Evolutionary conservation across 2,329 filamentous ascomycete genomes (phyloP).

Genomic region (Penicillium sp.): DNA sequence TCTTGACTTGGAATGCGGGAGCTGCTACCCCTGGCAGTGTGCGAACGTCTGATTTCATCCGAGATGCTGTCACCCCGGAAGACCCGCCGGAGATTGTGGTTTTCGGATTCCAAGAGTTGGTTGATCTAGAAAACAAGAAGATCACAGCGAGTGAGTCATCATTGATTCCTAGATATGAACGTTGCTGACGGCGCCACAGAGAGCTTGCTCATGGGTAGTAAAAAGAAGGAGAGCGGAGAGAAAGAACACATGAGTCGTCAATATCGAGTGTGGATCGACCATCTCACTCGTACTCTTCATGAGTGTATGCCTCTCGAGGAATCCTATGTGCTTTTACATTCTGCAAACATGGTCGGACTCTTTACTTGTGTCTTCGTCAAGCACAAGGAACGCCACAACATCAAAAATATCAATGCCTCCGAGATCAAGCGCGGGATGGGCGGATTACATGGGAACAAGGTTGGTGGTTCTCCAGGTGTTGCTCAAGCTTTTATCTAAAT

Average conservation of each 20-base stretch:
- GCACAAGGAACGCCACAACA: conserved; percentile 67
- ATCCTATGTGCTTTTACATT: conserved; percentile 81
- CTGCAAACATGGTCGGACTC: conserved; percentile 82
- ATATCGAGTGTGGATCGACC: conserved; percentile 94
- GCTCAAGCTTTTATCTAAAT: conserved; percentile 8
- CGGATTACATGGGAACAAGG: conserved; percentile 90
- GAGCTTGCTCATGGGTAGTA: conserved; percentile 73
- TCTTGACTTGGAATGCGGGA: conserved; percentile 96
- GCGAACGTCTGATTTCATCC: conserved; percentile 74
- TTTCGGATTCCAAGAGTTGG: conserved; percentile 97
- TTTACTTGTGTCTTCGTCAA: conserved; percentile 97
- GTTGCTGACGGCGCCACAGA: conserved; percentile 47
- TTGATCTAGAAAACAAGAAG: conserved; percentile 95
- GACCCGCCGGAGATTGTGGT: conserved; percentile 82
- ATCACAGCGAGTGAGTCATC: conserved; percentile 73
- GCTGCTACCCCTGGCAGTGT: conserved; percentile 87
- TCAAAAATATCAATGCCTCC: conserved; percentile 71
- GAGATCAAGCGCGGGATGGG: conserved; percentile 97
- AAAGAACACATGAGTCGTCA: conserved; percentile 93
- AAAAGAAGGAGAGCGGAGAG: conserved; percentile 74
- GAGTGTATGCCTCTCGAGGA: conserved; percentile 74
- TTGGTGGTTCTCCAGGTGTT: conserved; percentile 24
- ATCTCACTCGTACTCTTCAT: conserved; percentile 75
- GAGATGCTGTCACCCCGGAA: conserved; percentile 70
- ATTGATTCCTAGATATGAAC: not conserved